Base-by-base conservation (phyloP, 768 basidiomycete genomes). In the Imleria badia region DNA sequence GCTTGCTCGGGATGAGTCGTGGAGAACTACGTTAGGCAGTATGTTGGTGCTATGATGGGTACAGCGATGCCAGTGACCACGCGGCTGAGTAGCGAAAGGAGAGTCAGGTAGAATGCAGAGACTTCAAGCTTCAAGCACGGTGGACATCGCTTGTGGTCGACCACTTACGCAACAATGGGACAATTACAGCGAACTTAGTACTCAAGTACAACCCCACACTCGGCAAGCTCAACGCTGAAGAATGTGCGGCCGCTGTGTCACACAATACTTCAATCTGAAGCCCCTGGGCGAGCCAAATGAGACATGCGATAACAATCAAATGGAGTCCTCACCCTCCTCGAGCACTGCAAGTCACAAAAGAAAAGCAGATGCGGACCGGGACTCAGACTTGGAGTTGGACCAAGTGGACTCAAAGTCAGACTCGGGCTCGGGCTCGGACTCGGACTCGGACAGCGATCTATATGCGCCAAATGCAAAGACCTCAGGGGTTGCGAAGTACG, bases 341-440 rank as follows among this genome's bases (percentile, higher is more conserved):
- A 26, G 26, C 26, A 26, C 6, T 26, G 26, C 26, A 26, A 6
- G 26, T 26, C 77, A 74, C 57, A 84, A 86, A 61, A 65, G 79
- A 34, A 79, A 79, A 55, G 59, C 6, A 26, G 26, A 26, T 26
- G 26, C 26, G 26, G 26, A 26, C 26, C 6, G 26, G 26, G 26
- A 26, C 6, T 26, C 26, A 26, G 26, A 26, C 26, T n/a, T n/a
- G n/a, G n/a, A n/a, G n/a, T 26, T 26, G 26, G 26, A 26, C 26
- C 26, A 26, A 26, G 3, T 26, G 26, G 26, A 26, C 26, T 26
- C 26, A 6, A 26, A 26, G 4, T 26, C 26, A 6, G 26, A 26
- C 26, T 26, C 26, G 6, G 26, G 26, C 26, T 26, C 26, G 26
- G 6, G 26, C 26, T 6, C 56, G 52, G 38, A 54, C 42, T 11